These are phyloP conservation scores for Pythium scleroteichum DNA, from an alignment of 352 stramenopile species.

Conservation along the genomic window DNA sequence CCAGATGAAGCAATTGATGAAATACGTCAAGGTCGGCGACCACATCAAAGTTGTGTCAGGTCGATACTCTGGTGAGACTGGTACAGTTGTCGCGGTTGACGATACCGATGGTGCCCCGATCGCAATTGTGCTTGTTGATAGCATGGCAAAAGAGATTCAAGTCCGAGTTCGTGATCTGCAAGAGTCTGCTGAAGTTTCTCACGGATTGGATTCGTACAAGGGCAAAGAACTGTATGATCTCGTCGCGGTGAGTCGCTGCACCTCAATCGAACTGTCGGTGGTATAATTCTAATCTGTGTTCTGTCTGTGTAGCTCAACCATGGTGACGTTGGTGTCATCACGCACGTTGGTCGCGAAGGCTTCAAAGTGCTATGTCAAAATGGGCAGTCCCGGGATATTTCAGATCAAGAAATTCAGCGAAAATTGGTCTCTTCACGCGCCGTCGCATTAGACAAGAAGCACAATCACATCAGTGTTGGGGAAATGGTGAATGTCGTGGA, in stretches of 20 bases:
- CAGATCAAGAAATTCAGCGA: constrained; percentile 87
- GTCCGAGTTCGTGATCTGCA: constrained; percentile 89
- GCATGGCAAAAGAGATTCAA: constrained; percentile 90
- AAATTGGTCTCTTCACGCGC: constrained; percentile 86
- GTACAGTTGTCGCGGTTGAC: constrained; percentile 87
- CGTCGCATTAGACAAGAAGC: constrained; percentile 86
- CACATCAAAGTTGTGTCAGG: constrained; percentile 92
- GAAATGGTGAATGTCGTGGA: constrained; percentile 91
- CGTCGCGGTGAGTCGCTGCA: constrained; percentile 51
- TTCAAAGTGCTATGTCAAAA: constrained; percentile 90
- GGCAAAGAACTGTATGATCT: constrained; percentile 90
- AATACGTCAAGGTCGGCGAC: constrained; percentile 91
- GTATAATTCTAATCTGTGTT: constrained; percentile 3
- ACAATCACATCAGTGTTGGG: constrained; percentile 88
- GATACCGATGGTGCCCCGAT: constrained; percentile 81
- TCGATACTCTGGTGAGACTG: constrained; percentile 88
- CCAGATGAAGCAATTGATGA: constrained; percentile 88
- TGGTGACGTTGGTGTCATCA: constrained; percentile 89
- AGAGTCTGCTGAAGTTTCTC: constrained; percentile 87
- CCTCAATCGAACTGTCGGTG: not conserved
- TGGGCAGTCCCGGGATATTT: constrained; percentile 78
- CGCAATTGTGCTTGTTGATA: constrained; percentile 89
- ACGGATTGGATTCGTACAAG: constrained; percentile 88
- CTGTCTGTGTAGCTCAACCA: constrained; percentile 54
- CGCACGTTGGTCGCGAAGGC: constrained; percentile 85